A percentile compares a stretch with the other conserved stretches of the same genome.
These are phyloP conservation scores for Xerocomellus dryophilus DNA, from an alignment of 768 basidiomycete genomes.

Conservation along the genomic window DNA sequence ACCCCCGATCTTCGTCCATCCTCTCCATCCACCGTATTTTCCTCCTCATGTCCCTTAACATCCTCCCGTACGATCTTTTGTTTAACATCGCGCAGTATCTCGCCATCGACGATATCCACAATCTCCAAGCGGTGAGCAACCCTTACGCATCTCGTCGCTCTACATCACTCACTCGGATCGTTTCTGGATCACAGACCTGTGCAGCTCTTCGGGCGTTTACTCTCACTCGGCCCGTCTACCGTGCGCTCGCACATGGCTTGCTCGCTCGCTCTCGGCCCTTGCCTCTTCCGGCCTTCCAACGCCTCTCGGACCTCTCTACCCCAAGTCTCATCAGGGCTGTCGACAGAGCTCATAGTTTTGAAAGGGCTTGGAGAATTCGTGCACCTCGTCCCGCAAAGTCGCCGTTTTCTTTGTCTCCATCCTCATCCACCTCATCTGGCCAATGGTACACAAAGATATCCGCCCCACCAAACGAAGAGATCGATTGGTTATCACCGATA, in stretches of 20 bases:
- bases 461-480: conserved; percentile 63
- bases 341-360: conserved; percentile 58
- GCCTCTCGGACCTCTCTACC: conserved; percentile 62
- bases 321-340: conserved; percentile 60
- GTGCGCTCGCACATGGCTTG: conserved; percentile 58
- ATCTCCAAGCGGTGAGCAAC: conserved; percentile 56
- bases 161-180: not conserved
- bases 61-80: conserved; percentile 67
- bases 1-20: conserved; percentile 6
- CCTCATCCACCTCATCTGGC: conserved; percentile 28
- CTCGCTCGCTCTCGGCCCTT: conserved; percentile 65
- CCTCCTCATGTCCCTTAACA: conserved; percentile 33
- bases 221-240: conserved; percentile 65
- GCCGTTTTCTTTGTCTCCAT: conserved; percentile 28
- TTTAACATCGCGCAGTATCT: conserved; percentile 66
- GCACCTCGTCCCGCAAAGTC: conserved; percentile 49
- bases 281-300: conserved; percentile 67
- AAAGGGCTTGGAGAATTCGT: conserved; percentile 58
- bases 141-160: not conserved
- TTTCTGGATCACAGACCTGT: conserved; percentile 46
- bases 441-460: conserved; percentile 69
- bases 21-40: not conserved
- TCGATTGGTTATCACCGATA: conserved; percentile 76
- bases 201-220: conserved; percentile 58
- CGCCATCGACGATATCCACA: conserved; percentile 56